Conservation (phyloP, 2,329 filamentous ascomycete genomes). For the Aspergillus pseudoglaucus region DNA sequence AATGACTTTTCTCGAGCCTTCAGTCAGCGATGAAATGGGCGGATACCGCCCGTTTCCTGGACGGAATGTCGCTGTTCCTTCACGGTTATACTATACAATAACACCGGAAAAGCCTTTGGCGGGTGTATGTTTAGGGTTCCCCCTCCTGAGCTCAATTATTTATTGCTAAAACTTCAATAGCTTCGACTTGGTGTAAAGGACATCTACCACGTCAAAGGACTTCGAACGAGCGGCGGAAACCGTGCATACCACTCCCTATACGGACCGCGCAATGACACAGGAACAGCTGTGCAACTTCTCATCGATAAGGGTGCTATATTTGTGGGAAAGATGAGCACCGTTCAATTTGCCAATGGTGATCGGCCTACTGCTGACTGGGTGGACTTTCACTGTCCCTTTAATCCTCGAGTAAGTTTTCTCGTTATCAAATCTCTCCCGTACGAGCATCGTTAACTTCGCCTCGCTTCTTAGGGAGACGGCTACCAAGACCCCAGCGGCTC, state of each 20-base stretch:
- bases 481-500: constrained; percentile 22
- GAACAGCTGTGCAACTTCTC: constrained; percentile 48
- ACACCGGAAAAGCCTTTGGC: constrained; percentile 51
- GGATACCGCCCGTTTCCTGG: constrained; percentile 12
- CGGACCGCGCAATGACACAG: constrained; percentile 40
- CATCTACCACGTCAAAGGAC: constrained; percentile 53
- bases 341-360: constrained; percentile 30
- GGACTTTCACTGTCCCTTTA: constrained; percentile 33
- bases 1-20: constrained; percentile 45
- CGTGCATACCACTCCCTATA: constrained; percentile 53
- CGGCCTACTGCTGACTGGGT: constrained; percentile 25
- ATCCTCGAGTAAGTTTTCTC: constrained; percentile 23
- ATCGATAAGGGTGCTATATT: constrained; percentile 53
- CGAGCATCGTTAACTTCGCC: too few species aligned
- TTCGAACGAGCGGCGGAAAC: constrained; percentile 53
- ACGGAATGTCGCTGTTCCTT: constrained; percentile 50
- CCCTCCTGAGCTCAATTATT: too few species aligned
- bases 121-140: constrained; percentile 36
- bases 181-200: constrained; percentile 53
- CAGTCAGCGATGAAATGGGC: constrained; percentile 22
- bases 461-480: constrained; percentile 24
- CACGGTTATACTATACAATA: constrained; percentile 52
- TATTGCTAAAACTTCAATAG: too few species aligned
- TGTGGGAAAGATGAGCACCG: constrained; percentile 30
- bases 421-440: too few species aligned